phyloP scores from a whole-genome alignment of 1,284 basidiomycete genomes.

The Trametes pubescens region DNA sequence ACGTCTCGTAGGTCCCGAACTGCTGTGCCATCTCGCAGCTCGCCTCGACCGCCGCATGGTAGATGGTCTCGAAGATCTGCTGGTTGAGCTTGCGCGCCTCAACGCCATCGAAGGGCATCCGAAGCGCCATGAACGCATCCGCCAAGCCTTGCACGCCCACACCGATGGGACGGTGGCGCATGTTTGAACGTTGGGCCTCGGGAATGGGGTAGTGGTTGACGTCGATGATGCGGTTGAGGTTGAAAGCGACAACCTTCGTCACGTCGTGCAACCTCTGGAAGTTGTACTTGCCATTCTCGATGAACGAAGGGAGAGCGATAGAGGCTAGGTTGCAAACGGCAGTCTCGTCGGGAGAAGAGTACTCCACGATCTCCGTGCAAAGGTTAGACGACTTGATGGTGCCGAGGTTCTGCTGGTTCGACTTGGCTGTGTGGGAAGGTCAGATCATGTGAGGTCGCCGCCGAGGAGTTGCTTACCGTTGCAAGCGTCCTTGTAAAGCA shows the following conservation, averaged over 20 bases:
- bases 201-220: slow-evolving; percentile 94
- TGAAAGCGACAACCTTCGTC: slow-evolving; percentile 90
- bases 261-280: slow-evolving; percentile 97
- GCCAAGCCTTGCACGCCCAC: slow-evolving; percentile 98
- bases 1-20: slow-evolving; percentile 92
- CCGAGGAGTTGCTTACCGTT: slow-evolving; percentile 64
- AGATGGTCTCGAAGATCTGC: slow-evolving; percentile 99
- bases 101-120: slow-evolving; percentile 94
- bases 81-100: slow-evolving; percentile 91
- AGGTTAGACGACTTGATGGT: slow-evolving; percentile 99
- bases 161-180: slow-evolving; percentile 98
- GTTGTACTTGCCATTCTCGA: slow-evolving; percentile 81
- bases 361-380: slow-evolving; percentile 99
- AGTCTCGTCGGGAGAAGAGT: slow-evolving; percentile 97
- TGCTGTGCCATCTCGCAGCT: slow-evolving; percentile 88
- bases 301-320: slow-evolving; percentile 91
- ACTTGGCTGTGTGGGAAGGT: slow-evolving; percentile 70
- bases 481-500: slow-evolving; percentile 95
- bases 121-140: slow-evolving; percentile 97
- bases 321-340: slow-evolving; percentile 99
- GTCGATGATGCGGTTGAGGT: slow-evolving; percentile 96
- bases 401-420: slow-evolving; percentile 98
- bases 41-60: slow-evolving; percentile 94
- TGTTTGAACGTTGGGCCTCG: slow-evolving; percentile 93
- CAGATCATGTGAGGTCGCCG: background rate